These are phyloP conservation scores for Nicotiana knightiana DNA, from an alignment of 257 asterid species.

Conservation along the genomic window DNA sequence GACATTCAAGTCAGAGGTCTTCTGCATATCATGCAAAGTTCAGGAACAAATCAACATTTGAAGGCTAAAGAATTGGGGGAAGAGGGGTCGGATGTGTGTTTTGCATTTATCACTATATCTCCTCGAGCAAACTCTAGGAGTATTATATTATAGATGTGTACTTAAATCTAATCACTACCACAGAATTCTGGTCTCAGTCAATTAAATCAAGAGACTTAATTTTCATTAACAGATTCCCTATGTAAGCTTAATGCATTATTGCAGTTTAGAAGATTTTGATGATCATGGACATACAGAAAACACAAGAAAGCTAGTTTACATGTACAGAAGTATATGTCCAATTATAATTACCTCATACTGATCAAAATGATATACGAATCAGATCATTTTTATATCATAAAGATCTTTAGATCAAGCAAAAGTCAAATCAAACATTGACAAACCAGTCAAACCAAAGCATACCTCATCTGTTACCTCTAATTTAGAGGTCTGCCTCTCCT, in stretches of 20 bases:
- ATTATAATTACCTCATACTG: neutral
- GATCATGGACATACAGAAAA: neutral
- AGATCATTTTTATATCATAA: neutral
- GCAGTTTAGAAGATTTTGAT: too few species aligned
- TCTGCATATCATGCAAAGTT: slow-evolving; percentile 31
- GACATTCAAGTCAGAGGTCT: slow-evolving; percentile 16
- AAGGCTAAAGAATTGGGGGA: neutral
- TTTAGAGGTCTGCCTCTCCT: slow-evolving; percentile 31
- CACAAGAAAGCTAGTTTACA: neutral
- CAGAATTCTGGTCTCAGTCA: neutral
- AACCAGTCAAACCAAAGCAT: neutral
- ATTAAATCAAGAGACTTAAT: neutral
- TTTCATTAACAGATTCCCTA: neutral
- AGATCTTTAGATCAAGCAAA: neutral
- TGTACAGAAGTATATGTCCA: neutral
- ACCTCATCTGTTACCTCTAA: slow-evolving; percentile 41
- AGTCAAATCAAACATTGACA: neutral
- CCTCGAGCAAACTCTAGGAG: neutral
- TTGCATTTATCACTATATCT: neutral
- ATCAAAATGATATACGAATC: neutral
- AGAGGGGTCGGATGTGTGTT: neutral
- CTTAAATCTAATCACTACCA: neutral
- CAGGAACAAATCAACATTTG: neutral
- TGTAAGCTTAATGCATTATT: neutral
- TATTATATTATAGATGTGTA: neutral